Conservation (phyloP, 1,284 basidiomycete species). For the Bjerkandera adusta region DNA sequence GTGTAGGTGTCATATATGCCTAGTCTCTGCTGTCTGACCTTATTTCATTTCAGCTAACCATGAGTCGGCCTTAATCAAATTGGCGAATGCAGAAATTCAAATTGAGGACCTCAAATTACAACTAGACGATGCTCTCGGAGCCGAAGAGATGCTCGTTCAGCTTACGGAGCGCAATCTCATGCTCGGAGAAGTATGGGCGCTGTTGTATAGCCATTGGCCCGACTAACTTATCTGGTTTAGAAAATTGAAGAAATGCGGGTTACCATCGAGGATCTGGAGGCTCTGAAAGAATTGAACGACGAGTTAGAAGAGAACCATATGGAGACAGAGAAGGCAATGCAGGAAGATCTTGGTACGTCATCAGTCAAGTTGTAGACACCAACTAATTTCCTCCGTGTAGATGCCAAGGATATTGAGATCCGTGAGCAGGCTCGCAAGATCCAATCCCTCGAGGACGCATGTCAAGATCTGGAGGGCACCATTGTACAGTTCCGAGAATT, state of each 20-base stretch:
- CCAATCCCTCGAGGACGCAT: constrained; percentile 70
- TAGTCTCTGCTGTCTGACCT: neutral
- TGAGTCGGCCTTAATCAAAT: constrained; percentile 75
- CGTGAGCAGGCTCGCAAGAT: constrained; percentile 68
- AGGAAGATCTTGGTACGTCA: constrained; percentile 81
- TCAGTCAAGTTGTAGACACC: neutral
- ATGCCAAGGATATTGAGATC: constrained; percentile 68
- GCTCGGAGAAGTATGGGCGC: constrained; percentile 73
- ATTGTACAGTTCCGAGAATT: constrained; percentile 91
- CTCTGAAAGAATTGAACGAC: constrained; percentile 93
- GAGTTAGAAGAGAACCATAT: constrained; percentile 97
- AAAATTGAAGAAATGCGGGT: constrained; percentile 97
- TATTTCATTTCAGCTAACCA: constrained; percentile 58
- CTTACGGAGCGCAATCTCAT: constrained; percentile 93
- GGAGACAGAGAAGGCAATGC: constrained; percentile 90
- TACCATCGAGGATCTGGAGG: constrained; percentile 94
- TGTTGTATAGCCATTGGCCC: neutral
- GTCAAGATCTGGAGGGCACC: constrained; percentile 84
- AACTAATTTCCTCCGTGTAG: constrained; percentile 36
- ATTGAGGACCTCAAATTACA: constrained; percentile 94
- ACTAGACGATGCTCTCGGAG: constrained; percentile 92
- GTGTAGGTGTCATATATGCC: constrained; percentile 43
- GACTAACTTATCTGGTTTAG: constrained; percentile 35
- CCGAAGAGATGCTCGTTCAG: constrained; percentile 95
- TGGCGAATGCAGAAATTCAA: constrained; percentile 84